Conservation (phyloP, 2,329 filamentous ascomycete species). For the Knoxdaviesia capensis region DNA sequence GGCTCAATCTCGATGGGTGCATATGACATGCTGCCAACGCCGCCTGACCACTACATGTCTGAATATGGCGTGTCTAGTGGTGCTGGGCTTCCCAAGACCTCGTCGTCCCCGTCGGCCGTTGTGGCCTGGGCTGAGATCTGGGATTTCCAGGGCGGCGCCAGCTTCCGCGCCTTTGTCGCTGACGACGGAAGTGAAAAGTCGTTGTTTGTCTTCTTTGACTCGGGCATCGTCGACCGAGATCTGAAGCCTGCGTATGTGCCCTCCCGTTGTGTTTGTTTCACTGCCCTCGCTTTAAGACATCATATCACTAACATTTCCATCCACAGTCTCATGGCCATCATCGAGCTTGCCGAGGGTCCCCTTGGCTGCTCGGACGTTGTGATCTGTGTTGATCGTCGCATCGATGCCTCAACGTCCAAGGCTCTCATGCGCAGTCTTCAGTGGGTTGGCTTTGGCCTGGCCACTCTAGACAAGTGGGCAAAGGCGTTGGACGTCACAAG, state of each 20-base stretch:
- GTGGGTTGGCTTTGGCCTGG: constrained; percentile 82
- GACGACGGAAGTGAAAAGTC: constrained; percentile 50
- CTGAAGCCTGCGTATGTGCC: constrained; percentile 65
- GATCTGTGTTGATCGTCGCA: constrained; percentile 58
- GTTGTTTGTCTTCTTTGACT: constrained; percentile 77
- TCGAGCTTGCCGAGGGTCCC: constrained; percentile 64
- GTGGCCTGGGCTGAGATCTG: constrained; percentile 54
- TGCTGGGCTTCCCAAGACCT: neutral
- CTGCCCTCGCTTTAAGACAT: neutral
- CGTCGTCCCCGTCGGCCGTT: too few relatives aligned
- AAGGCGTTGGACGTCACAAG: constrained; percentile 46
- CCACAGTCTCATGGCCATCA: constrained; percentile 62
- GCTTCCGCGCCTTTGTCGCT: constrained; percentile 71
- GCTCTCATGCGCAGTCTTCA: constrained; percentile 63
- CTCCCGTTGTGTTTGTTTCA: neutral
- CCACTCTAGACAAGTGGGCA: constrained; percentile 60
- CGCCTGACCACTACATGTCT: constrained; percentile 24
- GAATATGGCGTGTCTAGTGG: too few relatives aligned
- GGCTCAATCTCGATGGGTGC: constrained; percentile 78
- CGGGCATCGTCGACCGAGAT: constrained; percentile 48
- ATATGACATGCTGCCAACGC: constrained; percentile 28
- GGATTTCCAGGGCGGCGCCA: constrained; percentile 69
- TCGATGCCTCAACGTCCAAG: constrained; percentile 39
- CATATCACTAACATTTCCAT: constrained; percentile 10
- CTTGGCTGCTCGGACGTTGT: constrained; percentile 62